Conservation (phyloP, 2,329 filamentous ascomycete genomes). For the Colletotrichum tropicicola region DNA sequence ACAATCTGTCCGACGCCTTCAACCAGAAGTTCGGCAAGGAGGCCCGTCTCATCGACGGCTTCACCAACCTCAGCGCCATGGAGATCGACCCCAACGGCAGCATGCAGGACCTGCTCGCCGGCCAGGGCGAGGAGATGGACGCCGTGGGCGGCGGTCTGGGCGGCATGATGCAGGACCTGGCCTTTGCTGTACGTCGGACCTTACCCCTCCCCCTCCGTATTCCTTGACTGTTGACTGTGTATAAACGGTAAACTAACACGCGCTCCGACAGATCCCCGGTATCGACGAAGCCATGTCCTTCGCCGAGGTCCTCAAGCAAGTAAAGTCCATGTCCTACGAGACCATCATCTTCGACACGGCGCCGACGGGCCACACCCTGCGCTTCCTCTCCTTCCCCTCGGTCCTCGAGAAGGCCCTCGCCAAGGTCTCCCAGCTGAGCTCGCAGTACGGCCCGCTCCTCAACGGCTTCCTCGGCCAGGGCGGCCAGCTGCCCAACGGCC, state of each 20-base stretch:
- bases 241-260: background rate
- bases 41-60: slow-evolving; percentile 89
- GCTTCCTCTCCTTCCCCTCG: slow-evolving; percentile 97
- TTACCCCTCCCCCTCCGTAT: background rate
- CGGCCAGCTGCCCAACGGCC: slow-evolving; percentile 83
- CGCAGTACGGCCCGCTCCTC: slow-evolving; percentile 94
- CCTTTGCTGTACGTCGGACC: slow-evolving; percentile 84
- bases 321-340: slow-evolving; percentile 98
- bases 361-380: slow-evolving; percentile 95
- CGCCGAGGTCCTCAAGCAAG: slow-evolving; percentile 98
- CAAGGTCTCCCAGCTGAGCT: slow-evolving; percentile 93
- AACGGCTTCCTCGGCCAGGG: slow-evolving; percentile 90
- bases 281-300: slow-evolving; percentile 99
- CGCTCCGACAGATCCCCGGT: slow-evolving; percentile 80
- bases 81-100: slow-evolving; percentile 98
- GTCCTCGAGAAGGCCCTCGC: slow-evolving; percentile 98
- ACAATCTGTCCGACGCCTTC: slow-evolving; percentile 98
- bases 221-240: background rate
- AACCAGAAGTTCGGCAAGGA: slow-evolving; percentile 99
- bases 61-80: slow-evolving; percentile 95
- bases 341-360: slow-evolving; percentile 99
- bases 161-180: slow-evolving; percentile 98
- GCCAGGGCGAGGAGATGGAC: slow-evolving; percentile 72
- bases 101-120: slow-evolving; percentile 91
- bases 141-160: slow-evolving; percentile 80